Percentiles rank a stretch among this genome's conserved stretches.
phyloP scores from a whole-genome alignment of 805 yeast genomes.

The Saturnispora hagleri region DNA sequence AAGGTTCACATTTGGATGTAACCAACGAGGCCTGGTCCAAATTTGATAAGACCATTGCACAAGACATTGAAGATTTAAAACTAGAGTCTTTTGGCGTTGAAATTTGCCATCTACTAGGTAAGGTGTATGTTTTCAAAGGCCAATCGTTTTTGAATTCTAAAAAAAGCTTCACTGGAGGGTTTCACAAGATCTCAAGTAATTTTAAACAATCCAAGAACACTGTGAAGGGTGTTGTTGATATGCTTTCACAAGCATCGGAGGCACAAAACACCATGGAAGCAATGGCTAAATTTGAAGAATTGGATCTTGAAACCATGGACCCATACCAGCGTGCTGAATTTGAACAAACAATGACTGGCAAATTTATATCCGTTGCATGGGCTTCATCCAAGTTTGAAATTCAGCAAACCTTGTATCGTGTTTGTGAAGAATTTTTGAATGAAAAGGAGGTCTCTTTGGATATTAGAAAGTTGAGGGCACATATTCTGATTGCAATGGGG shows the following conservation, averaged over 20 bases:
- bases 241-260: slow-evolving; percentile 65
- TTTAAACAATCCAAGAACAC: slow-evolving; percentile 68
- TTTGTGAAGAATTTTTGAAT: slow-evolving; percentile 55
- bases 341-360: slow-evolving; percentile 69
- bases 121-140: slow-evolving; percentile 56
- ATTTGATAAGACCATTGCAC: slow-evolving; percentile 55
- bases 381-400: slow-evolving; percentile 73
- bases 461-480: slow-evolving; percentile 51
- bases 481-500: slow-evolving; percentile 52
- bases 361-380: slow-evolving; percentile 80
- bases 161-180: slow-evolving; percentile 56
- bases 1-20: slow-evolving; percentile 27
- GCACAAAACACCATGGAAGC: slow-evolving; percentile 76
- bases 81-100: slow-evolving; percentile 83
- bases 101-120: slow-evolving; percentile 67
- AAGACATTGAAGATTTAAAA: slow-evolving; percentile 77
- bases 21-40: slow-evolving; percentile 37
- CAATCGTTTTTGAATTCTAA: slow-evolving; percentile 58
- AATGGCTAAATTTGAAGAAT: slow-evolving; percentile 48
- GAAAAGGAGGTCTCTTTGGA: slow-evolving; percentile 43
- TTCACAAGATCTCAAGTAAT: slow-evolving; percentile 47
- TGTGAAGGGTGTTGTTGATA: slow-evolving; percentile 60
- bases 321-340: slow-evolving; percentile 48
- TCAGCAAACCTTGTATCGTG: slow-evolving; percentile 59
- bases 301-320: slow-evolving; percentile 32